Base-by-base conservation (phyloP, 495 filamentous ascomycete species). In the Neurospora sp. region DNA sequence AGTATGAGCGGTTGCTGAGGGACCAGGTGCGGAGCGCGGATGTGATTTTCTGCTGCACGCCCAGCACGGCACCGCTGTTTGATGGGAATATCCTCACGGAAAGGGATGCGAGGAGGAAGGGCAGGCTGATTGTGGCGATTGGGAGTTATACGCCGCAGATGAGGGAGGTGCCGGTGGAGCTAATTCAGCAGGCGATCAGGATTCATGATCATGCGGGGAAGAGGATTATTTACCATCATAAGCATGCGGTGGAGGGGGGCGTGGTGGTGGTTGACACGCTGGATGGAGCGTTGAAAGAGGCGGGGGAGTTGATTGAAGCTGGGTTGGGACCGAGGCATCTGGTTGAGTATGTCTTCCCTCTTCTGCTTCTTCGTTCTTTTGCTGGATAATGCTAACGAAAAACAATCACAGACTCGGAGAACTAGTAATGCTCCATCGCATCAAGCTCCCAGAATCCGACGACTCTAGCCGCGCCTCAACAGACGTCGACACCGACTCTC, bases 181-280 rank as follows among this genome's bases (percentile, higher is more conserved):
- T 97, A 42, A 81, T 99, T 4, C 78, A 82, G 8, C 89, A 92
- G 75, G 93, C 93, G 8, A 88, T 92, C 3, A 86, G 84, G 68
- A 76, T 80, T 3, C 84, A 84, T 41, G 73, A 83, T 5, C 77
- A 37, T 8, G 12, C 53, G 22, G 86, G 90, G 74, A 90, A 91
- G 20, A 93, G 92, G 0, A 90, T 91, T 2, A 84, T 96, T 42
- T 18, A 75, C 69, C 75, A 72, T 16, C 84, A 85, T 27, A 73
- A 82, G 2, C 80, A 80, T 70, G 78, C 75, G 9, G 31, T 72
- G 10, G 87, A 91, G 76, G 92, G 93, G 8, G 93, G 93, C 0
- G 92, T 92, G 1, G 83, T 97, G n/a, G 85, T 97, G 5, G 95
- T 98, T 12, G 95, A 98, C 78, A 93, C 90, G 40, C 81, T 93